Evolutionary conservation across 495 filamentous ascomycete genomes (phyloP).

Genomic region (Penicillium mononematosum): DNA sequence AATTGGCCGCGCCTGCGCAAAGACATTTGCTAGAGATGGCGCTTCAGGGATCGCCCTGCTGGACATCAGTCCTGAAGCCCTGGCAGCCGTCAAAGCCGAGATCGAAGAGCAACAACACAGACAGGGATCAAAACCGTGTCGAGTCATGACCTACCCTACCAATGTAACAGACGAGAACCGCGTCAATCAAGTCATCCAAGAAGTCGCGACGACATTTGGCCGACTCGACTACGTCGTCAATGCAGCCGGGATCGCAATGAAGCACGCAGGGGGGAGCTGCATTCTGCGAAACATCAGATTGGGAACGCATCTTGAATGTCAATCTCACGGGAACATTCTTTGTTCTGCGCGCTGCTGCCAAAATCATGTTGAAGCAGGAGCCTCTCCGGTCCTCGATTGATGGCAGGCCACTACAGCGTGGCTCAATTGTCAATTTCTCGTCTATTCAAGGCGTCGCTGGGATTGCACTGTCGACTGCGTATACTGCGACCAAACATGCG

Average conservation of each 20-base stretch:
- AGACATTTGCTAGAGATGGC: conserved; percentile 22
- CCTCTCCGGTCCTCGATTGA: conserved; percentile 32
- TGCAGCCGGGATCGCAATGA: conserved; percentile 39
- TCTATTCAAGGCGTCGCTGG: conserved; percentile 38
- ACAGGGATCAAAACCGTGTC: conserved; percentile 1
- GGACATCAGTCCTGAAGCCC: conserved; percentile 19
- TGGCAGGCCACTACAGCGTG: conserved; percentile 24
- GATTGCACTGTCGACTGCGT: conserved; percentile 30
- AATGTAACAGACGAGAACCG: conserved; percentile 36
- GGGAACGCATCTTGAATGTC: conserved; percentile 41
- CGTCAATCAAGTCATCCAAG: conserved; percentile 31
- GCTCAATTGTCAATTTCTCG: conserved; percentile 47
- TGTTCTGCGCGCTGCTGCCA: conserved; percentile 39
- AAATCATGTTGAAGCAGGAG: conserved; percentile 43
- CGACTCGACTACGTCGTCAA: conserved; percentile 48
- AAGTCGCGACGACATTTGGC: conserved; percentile 28
- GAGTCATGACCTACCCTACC: conserved; percentile 21
- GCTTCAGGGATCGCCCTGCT: conserved; percentile 21
- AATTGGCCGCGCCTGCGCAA: conserved; percentile 24
- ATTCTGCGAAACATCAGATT: conserved; percentile 29
- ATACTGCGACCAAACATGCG: conserved; percentile 37
- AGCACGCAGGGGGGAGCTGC: conserved; percentile 37
- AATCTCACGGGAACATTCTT: conserved; percentile 47
- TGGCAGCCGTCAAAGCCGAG: conserved; percentile 17
- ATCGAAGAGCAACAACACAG: conserved; percentile 13